Evolutionary conservation across 169 alveolate species (phyloP).

Genomic region (Cryptosporidium ryanae): DNA sequence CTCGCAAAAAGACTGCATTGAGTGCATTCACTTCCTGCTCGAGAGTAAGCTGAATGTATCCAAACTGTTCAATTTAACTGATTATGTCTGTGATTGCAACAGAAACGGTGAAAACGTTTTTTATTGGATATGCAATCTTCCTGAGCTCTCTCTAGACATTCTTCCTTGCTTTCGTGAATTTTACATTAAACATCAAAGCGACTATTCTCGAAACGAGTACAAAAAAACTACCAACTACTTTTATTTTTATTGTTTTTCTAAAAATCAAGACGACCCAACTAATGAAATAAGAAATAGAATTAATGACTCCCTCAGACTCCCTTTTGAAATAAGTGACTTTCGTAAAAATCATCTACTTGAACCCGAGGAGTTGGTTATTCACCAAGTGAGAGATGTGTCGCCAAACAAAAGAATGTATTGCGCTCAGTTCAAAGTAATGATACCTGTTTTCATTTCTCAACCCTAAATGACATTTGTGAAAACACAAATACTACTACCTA

Average conservation of each 20-base stretch:
- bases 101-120: background rate
- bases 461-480: no score
- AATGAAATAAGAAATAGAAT: slow-evolving; percentile 81
- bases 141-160: slow-evolving; percentile 76
- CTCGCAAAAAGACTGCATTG: slow-evolving; percentile 86
- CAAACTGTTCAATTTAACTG: slow-evolving; percentile 51
- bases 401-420: slow-evolving; percentile 83
- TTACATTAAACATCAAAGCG: background rate
- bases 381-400: slow-evolving; percentile 84
- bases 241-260: slow-evolving; percentile 86
- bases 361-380: slow-evolving; percentile 48
- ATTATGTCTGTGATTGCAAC: background rate
- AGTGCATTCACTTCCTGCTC: slow-evolving; percentile 74
- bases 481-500: no score
- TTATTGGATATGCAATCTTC: slow-evolving; percentile 71
- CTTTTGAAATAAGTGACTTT: slow-evolving; percentile 8
- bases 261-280: slow-evolving; percentile 75
- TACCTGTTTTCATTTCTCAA: slow-evolving; percentile 3
- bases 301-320: background rate
- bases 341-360: slow-evolving; percentile 1
- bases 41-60: slow-evolving; percentile 13
- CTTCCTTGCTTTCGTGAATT: slow-evolving; percentile 82
- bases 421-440: slow-evolving; percentile 79
- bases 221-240: slow-evolving; percentile 69
- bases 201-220: no score